A percentile compares a stretch with the other conserved stretches of the same genome.
These are phyloP conservation scores for Perkinsus olseni DNA, from an alignment of 169 alveolate species.

Conservation along the genomic window DNA sequence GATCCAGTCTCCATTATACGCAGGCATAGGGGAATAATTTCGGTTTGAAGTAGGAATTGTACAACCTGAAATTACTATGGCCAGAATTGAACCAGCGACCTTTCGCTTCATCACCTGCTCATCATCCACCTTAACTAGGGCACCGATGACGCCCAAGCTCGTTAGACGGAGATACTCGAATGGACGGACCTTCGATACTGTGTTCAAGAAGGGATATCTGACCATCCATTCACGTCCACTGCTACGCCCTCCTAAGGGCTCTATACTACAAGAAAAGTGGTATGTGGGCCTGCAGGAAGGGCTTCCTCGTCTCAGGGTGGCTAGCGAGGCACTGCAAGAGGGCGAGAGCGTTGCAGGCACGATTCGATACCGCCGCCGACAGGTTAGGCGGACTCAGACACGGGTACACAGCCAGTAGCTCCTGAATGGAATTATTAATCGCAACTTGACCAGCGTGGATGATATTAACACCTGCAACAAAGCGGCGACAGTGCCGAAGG, in stretches of 20 bases:
- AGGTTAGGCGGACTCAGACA: slow-evolving; percentile 84
- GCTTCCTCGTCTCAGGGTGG: slow-evolving; percentile 92
- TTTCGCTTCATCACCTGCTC: background rate
- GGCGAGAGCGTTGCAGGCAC: slow-evolving; percentile 96
- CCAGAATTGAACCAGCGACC: background rate
- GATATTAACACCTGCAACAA: slow-evolving; percentile 85
- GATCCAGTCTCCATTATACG: slow-evolving; percentile 98
- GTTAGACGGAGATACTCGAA: slow-evolving; percentile 95
- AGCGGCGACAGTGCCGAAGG: slow-evolving; percentile 94
- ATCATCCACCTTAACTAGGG: slow-evolving; percentile 84
- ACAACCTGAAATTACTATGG: slow-evolving; percentile 52
- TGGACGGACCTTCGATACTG: slow-evolving; percentile 85
- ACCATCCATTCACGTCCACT: too few species aligned
- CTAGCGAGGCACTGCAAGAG: slow-evolving; percentile 95
- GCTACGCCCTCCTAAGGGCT: too few species aligned
- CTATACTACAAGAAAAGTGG: slow-evolving; percentile 77
- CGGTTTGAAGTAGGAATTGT: slow-evolving; percentile 85
- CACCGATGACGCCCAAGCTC: slow-evolving; percentile 98
- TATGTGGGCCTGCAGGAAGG: slow-evolving; percentile 89
- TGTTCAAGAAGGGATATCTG: slow-evolving; percentile 90
- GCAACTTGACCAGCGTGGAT: slow-evolving; percentile 36
- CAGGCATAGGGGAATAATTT: slow-evolving; percentile 94
- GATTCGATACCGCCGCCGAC: slow-evolving; percentile 81
- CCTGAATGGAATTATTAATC: background rate
- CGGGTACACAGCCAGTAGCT: slow-evolving; percentile 48